Evolutionary conservation across 345 rosid genomes (phyloP).

Genomic region (thale cress (Arabidopsis thaliana)): TAIR10.1 NC_003076.8:6932501-6933000

Average conservation of each 20-base stretch:
- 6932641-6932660: conserved; percentile 22
- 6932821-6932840: conserved; percentile 85
- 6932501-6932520: conserved; percentile 16
- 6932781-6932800: conserved; percentile 98
- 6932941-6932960: conserved; percentile 35
- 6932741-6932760: conserved; percentile 37
- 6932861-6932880: conserved; percentile 97
- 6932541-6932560: conserved; percentile 8
- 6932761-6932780: conserved; percentile 98
- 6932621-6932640: conserved; percentile 12
- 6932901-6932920: conserved; percentile 97
- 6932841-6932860: conserved; percentile 78
- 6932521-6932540: neutral
- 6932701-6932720: neutral
- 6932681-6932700: neutral
- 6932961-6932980: conserved; percentile 27
- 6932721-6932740: conserved; percentile 10
- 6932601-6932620: conserved; percentile 28
- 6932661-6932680: conserved; percentile 22
- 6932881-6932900: conserved; percentile 99
- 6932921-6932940: conserved; percentile 78
- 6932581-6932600: conserved; percentile 9
- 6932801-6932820: conserved; percentile 84
- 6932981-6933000: conserved; percentile 28
- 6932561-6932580: conserved; percentile 21